phyloP scores from a whole-genome alignment of 140 eudicot genomes.

The Ambrosia hybrid region DNA sequence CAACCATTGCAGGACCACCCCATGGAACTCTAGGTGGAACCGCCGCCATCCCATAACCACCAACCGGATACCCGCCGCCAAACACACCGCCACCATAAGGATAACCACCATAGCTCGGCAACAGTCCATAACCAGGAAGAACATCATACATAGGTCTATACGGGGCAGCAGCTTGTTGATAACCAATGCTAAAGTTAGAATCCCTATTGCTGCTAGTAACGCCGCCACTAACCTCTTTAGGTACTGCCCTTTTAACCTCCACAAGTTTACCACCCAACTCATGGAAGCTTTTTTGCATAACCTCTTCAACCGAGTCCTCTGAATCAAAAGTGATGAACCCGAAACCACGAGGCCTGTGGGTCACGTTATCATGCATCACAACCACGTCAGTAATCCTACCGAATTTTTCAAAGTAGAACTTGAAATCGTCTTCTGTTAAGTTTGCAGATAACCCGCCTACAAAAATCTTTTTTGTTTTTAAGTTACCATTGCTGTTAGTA shows the following conservation, averaged over 20 bases:
- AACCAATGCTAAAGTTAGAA: conserved; percentile 19
- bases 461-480: conserved; percentile 79
- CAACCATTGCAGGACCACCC: conserved; percentile 48
- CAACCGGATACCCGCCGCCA: conserved; percentile 51
- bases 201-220: conserved; percentile 33
- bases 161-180: conserved; percentile 26
- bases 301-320: conserved; percentile 76
- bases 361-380: conserved; percentile 77
- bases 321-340: conserved; percentile 85
- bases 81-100: conserved; percentile 52
- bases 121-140: conserved; percentile 47
- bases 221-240: conserved; percentile 53
- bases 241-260: conserved; percentile 88
- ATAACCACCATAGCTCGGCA: conserved; percentile 46
- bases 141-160: conserved; percentile 44
- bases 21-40: conserved; percentile 52
- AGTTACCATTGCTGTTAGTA: conserved; percentile 26
- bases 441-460: conserved; percentile 84
- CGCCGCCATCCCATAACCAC: conserved; percentile 54
- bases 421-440: conserved; percentile 74
- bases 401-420: conserved; percentile 68
- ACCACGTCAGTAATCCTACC: conserved; percentile 85
- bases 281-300: conserved; percentile 62
- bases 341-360: conserved; percentile 85
- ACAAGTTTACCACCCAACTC: conserved; percentile 71